phyloP scores from a whole-genome alignment of 2,329 filamentous ascomycete species.

The Calonectria ilicicola region DNA sequence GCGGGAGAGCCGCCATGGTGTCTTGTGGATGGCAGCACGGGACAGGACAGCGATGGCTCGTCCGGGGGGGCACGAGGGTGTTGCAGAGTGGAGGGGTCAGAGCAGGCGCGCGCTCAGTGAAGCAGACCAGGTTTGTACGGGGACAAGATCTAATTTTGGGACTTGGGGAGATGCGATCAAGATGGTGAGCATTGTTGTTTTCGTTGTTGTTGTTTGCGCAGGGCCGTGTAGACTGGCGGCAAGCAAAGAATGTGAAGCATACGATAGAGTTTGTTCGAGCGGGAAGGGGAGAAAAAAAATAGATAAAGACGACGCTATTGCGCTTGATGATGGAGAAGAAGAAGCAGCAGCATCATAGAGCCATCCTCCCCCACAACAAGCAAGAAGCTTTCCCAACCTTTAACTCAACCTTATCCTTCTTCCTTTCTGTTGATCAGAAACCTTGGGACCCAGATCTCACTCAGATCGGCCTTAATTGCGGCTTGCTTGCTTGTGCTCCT shows the following conservation, averaged over 20 bases:
- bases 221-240: not conserved
- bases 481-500: not conserved
- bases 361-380: constrained; percentile 14
- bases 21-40: not conserved
- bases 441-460: not conserved
- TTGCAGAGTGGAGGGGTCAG: constrained; percentile 15
- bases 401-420: not conserved
- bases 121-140: constrained; percentile 16
- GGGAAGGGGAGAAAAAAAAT: not conserved
- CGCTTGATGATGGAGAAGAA: constrained; percentile 7
- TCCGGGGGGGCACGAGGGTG: constrained; percentile 8
- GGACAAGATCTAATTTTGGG: constrained; percentile 23
- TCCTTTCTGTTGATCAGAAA: constrained; percentile 25
- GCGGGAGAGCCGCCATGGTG: constrained; percentile 14
- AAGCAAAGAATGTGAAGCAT: not conserved
- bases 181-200: not conserved
- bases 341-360: not conserved
- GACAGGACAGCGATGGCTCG: constrained; percentile 22
- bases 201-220: too few species aligned
- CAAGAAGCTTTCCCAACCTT: constrained; percentile 7
- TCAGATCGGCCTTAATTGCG: not conserved
- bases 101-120: constrained; percentile 30
- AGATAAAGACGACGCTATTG: constrained; percentile 23
- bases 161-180: constrained; percentile 16
- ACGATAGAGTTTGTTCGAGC: not conserved